phyloP scores from a whole-genome alignment of 2,329 filamentous ascomycete genomes.

The Colletotrichum theobromicola region DNA sequence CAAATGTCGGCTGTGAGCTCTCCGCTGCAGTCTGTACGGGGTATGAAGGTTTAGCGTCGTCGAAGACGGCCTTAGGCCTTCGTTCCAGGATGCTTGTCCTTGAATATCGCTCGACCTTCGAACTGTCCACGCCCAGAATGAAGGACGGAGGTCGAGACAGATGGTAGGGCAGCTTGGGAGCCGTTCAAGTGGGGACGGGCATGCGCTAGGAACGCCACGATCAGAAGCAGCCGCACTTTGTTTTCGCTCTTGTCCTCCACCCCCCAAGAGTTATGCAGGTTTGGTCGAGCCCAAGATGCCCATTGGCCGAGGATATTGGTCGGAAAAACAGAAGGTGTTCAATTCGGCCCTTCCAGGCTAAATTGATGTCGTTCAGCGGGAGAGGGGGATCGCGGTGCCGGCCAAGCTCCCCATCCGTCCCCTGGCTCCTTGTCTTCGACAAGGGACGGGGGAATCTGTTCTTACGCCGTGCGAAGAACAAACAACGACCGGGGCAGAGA shows the following conservation, averaged over 20 bases:
- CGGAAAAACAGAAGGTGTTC: conserved; percentile 38
- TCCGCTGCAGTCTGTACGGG: not conserved
- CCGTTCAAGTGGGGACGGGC: conserved; percentile 2
- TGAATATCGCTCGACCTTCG: not conserved
- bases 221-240: conserved; percentile 34
- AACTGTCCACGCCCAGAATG: not conserved
- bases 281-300: not conserved
- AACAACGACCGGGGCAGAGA: not conserved
- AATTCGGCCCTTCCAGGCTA: conserved; percentile 49
- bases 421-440: conserved; percentile 2
- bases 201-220: conserved; percentile 13
- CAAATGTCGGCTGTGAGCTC: conserved; percentile 1
- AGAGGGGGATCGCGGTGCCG: conserved; percentile 13
- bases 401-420: not conserved
- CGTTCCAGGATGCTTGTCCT: not conserved
- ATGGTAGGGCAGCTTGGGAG: conserved; percentile 4
- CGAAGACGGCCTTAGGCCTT: not conserved
- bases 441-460: not conserved
- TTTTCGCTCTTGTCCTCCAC: conserved; percentile 26
- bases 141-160: not conserved
- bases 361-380: conserved; percentile 35
- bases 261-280: not conserved
- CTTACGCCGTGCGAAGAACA: not conserved
- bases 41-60: not conserved
- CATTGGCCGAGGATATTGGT: conserved; percentile 35